phyloP scores from a whole-genome alignment of 495 filamentous ascomycete genomes.

The Gamarada debralockiae region DNA sequence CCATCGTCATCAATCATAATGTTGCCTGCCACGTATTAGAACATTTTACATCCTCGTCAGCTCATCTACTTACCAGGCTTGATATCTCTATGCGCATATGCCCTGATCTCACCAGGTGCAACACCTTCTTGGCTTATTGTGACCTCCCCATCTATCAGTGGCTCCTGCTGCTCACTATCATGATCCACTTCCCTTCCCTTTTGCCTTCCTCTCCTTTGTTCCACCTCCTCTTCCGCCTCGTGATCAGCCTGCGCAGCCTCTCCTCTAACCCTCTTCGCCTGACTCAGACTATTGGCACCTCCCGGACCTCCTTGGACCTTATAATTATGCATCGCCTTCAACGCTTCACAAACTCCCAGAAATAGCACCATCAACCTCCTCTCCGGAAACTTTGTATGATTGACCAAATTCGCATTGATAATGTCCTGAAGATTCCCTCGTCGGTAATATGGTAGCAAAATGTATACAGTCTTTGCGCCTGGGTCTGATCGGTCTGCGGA shows the following conservation, averaged over 20 bases:
- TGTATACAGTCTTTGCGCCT: constrained; percentile 89
- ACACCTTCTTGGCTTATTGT: constrained; percentile 67
- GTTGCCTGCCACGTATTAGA: constrained; percentile 56
- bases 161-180: constrained; percentile 69
- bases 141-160: constrained; percentile 82
- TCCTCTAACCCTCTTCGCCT: constrained; percentile 54
- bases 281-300: constrained; percentile 44
- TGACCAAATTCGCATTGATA: constrained; percentile 97
- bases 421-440: constrained; percentile 94
- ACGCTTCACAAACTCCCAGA: constrained; percentile 81
- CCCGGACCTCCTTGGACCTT: constrained; percentile 55
- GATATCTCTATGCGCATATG: constrained; percentile 95
- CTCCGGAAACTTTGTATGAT: constrained; percentile 90
- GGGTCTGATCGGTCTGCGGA: constrained; percentile 54
- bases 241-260: constrained; percentile 58
- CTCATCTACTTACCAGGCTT: constrained; percentile 69
- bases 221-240: constrained; percentile 51
- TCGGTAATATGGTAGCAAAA: constrained; percentile 90
- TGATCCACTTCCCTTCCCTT: constrained; percentile 50
- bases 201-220: constrained; percentile 38
- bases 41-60: neutral
- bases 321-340: constrained; percentile 90
- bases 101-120: constrained; percentile 64
- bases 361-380: constrained; percentile 84
- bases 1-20: constrained; percentile 95